phyloP scores from a whole-genome alignment of 768 basidiomycete genomes.

The Tephrocybe sp. region DNA sequence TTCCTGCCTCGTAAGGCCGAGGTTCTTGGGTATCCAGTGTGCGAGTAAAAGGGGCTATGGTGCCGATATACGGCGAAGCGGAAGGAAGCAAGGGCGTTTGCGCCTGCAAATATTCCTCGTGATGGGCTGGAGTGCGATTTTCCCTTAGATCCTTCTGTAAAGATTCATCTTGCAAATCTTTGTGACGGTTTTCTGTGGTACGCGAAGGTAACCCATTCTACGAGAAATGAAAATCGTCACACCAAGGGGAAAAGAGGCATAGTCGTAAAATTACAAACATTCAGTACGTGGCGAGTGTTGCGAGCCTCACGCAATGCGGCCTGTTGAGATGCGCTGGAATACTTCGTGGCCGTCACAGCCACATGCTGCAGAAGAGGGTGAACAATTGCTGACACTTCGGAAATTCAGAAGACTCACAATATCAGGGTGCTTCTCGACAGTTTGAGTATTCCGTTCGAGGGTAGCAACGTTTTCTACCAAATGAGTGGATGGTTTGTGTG shows the following conservation, averaged over 20 bases:
- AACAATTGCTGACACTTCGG: neutral
- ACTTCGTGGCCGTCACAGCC: neutral
- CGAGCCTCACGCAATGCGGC: neutral
- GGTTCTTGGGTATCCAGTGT: neutral
- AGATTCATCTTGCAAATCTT: neutral
- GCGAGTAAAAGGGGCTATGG: neutral
- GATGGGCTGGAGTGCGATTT: neutral
- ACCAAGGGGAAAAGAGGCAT: neutral
- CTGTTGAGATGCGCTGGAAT: slow-evolving; percentile 8
- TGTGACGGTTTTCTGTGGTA: neutral
- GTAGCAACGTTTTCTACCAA: slow-evolving; percentile 1
- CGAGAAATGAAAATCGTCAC: neutral
- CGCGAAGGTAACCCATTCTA: neutral
- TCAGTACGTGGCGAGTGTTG: neutral
- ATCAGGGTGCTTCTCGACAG: slow-evolving; percentile 24
- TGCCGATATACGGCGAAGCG: neutral
- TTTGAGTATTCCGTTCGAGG: neutral
- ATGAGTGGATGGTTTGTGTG: neutral
- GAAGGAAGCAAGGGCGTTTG: neutral
- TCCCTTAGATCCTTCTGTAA: neutral
- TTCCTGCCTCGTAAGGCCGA: neutral
- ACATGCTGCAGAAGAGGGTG: neutral
- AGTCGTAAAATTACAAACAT: neutral
- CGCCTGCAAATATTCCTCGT: neutral
- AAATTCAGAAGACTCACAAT: slow-evolving; percentile 41